Percentiles rank a stretch among this genome's conserved stretches.
Evolutionary conservation across 164 flowering plant species (phyloP).

Genomic region (Akebia trifoliata): DNA sequence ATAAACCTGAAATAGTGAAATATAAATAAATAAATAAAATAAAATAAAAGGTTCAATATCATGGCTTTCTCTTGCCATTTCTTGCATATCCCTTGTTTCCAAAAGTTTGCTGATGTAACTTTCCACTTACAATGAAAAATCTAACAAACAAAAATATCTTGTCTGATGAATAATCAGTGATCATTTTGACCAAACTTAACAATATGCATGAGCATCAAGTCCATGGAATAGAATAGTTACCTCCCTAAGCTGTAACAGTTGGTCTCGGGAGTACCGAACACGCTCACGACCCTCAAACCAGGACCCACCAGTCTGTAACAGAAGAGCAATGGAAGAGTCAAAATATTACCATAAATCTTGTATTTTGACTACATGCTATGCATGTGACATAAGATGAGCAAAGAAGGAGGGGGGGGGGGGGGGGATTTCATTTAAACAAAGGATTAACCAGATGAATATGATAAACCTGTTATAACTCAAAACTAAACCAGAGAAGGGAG

Average conservation of each 20-base stretch:
- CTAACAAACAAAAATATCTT: neutral
- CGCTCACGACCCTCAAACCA: slow-evolving; percentile 69
- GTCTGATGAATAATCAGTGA: no score
- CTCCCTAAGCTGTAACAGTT: slow-evolving; percentile 72
- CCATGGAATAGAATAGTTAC: slow-evolving; percentile 24
- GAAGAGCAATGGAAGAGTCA: slow-evolving; percentile 5
- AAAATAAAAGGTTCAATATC: neutral
- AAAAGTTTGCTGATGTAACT: neutral
- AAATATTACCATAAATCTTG: neutral
- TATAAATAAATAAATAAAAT: no score
- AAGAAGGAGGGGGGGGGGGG: neutral
- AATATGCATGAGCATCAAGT: neutral
- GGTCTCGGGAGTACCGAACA: slow-evolving; percentile 64
- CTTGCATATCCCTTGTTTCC: neutral
- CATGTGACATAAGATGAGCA: neutral
- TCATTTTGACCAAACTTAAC: neutral
- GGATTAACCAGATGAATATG: neutral
- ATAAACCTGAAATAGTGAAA: no score
- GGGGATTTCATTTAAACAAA: neutral
- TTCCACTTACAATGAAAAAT: neutral
- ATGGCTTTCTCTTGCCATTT: neutral
- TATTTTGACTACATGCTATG: neutral
- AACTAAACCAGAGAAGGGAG: neutral
- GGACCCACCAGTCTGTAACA: slow-evolving; percentile 47
- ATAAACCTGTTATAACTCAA: neutral